phyloP scores from a whole-genome alignment of 345 rosid species.

The Anacardium occidentale region DNA sequence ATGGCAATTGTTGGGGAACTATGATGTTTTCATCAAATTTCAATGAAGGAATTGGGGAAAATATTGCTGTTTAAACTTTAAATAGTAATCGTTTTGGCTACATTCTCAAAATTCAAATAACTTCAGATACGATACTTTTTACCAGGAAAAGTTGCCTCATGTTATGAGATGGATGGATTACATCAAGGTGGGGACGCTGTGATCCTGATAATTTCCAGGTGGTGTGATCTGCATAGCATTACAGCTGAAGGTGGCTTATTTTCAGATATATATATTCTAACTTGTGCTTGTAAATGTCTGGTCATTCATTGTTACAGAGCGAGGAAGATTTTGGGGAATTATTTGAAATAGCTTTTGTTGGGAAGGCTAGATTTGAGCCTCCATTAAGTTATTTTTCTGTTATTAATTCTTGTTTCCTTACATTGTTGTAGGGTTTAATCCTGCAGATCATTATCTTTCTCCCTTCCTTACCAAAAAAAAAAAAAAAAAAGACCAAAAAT shows the following conservation, averaged over 20 bases:
- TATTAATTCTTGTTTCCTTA: slow-evolving; percentile 1
- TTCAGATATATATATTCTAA: neutral
- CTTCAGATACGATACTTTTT: slow-evolving; percentile 24
- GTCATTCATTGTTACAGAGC: slow-evolving; percentile 41
- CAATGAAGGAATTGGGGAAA: neutral
- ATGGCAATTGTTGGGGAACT: neutral
- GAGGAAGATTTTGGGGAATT: slow-evolving; percentile 47
- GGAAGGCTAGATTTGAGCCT: slow-evolving; percentile 59
- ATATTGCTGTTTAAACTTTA: neutral
- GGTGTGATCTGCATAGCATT: neutral
- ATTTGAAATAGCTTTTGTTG: slow-evolving; percentile 47
- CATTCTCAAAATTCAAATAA: neutral
- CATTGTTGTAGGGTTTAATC: neutral
- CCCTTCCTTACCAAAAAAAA: neutral
- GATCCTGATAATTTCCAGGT: neutral
- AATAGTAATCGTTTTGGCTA: neutral
- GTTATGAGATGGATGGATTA: slow-evolving; percentile 84
- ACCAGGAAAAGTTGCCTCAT: slow-evolving; percentile 53
- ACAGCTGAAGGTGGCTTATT: neutral
- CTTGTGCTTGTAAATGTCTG: slow-evolving; percentile 2
- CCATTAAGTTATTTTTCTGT: slow-evolving; percentile 40
- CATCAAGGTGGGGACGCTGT: slow-evolving; percentile 56
- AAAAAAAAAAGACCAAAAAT: too few species aligned
- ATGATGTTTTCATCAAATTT: neutral
- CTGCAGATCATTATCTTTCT: neutral